A percentile compares a stretch with the other conserved stretches of the same genome.
Evolutionary conservation across 129 eudicot species (phyloP).

Genomic region (Lactuca saligna): DNA sequence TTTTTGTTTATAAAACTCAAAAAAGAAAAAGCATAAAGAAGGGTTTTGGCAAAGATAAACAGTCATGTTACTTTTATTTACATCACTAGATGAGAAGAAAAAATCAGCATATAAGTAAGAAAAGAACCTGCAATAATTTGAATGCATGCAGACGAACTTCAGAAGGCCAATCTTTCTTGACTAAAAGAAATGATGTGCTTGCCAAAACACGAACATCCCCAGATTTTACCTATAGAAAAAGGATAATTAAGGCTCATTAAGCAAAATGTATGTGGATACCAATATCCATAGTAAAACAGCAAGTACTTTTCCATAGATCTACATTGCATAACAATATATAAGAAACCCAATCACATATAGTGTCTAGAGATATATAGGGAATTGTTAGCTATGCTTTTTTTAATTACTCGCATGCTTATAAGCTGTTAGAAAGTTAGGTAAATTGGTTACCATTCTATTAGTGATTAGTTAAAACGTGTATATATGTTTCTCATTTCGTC

Average conservation of each 20-base stretch:
- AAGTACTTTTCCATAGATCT: slow-evolving; percentile 2
- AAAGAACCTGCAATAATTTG: slow-evolving; percentile 88
- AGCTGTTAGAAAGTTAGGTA: too few species aligned
- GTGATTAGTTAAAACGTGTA: too few species aligned
- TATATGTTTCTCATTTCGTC: too few species aligned
- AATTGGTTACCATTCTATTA: too few species aligned
- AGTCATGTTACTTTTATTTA: not conserved
- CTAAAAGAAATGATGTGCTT: slow-evolving; percentile 70
- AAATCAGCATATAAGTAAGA: slow-evolving; percentile 16
- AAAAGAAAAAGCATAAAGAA: not conserved
- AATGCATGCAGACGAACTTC: slow-evolving; percentile 92
- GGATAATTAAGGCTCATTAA: not conserved
- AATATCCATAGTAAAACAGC: not conserved
- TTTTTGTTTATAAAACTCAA: too few species aligned
- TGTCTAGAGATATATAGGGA: not conserved
- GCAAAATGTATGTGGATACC: not conserved
- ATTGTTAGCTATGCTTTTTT: not conserved
- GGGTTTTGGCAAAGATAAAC: not conserved
- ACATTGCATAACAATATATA: slow-evolving; percentile 7
- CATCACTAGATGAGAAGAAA: slow-evolving; percentile 5
- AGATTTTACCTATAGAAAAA: slow-evolving; percentile 68
- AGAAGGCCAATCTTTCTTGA: slow-evolving; percentile 89
- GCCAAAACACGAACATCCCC: slow-evolving; percentile 94
- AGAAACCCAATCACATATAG: not conserved
- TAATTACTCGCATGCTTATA: not conserved